Evolutionary conservation across 805 yeast species (phyloP), one percentile per base, ranked within the genome.

Genomic region (Candida rishiriensis): DNA sequence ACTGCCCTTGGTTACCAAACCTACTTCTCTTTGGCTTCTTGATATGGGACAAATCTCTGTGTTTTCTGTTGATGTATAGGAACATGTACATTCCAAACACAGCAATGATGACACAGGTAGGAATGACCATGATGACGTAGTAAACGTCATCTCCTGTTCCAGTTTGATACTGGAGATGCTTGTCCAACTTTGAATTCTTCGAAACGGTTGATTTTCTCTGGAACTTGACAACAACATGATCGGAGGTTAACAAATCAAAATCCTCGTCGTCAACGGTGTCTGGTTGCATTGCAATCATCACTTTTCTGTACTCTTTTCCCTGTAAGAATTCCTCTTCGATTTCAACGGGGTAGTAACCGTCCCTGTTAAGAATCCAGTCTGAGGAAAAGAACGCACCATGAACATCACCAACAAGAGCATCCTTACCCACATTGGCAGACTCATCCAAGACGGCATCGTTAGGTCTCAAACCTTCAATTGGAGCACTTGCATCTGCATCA

Each of bases 211-310:
- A 76, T 17, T 81, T 80, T 51, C 76, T 70, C 37, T 69, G 68
- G 46, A 78, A 63, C 43, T 67, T 73, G 41, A 76, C 65, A 17
- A 74, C 70, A 8, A 76, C 68, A 42, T 51, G 75, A 43, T 50
- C 66, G 50, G 62, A 69, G 11, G 62, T 60, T 50, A 78, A 49
- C 12, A 78, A 67, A 48, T 78, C 71, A 57, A 84, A 84, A 2
- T 83, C 90, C 3, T 81, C 87, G 60, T 83, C 88, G 3, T 70
- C 56, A 15, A 82, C 70, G 37, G 69, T 69, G 43, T 79, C 83
- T 1, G 95, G 91, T 63, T 89, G 96, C 39, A 88, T 73, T 3
- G 90, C 71, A 35, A 88, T 65, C 40, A 82, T 69, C 11, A 85
- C 81, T 48, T 75, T 73, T 55, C 76, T 78, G 46, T 69, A 67